Conservation (phyloP, 441 rosid genomes). For the Adansonia gregorii region DNA sequence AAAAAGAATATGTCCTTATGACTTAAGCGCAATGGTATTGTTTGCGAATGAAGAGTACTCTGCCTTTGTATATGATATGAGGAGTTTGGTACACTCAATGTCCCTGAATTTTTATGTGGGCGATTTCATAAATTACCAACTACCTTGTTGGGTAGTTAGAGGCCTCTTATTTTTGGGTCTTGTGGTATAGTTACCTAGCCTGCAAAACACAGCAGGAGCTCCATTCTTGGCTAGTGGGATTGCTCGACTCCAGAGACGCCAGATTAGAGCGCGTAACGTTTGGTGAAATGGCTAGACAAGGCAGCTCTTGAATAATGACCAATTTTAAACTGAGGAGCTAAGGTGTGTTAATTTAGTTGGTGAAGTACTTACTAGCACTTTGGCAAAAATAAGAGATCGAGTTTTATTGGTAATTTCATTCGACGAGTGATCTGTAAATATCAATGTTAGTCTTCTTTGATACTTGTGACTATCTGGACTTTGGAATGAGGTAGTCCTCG, state of each 20-base stretch:
- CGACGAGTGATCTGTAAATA: too few relatives aligned
- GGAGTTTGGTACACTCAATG: background rate
- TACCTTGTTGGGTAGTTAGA: background rate
- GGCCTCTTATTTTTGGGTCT: background rate
- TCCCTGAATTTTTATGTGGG: background rate
- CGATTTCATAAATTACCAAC: background rate
- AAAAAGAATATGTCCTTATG: background rate
- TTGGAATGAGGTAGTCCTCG: too few relatives aligned
- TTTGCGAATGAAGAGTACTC: background rate
- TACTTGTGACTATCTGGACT: too few relatives aligned
- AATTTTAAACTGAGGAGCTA: too few relatives aligned
- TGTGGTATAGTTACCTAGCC: background rate
- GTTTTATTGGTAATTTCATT: too few relatives aligned
- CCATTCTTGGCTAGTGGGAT: background rate
- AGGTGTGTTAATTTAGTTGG: too few relatives aligned
- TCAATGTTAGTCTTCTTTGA: too few relatives aligned
- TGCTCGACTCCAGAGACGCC: background rate
- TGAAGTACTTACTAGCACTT: too few relatives aligned
- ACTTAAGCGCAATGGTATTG: background rate
- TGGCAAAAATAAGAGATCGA: too few relatives aligned
- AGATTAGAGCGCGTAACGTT: background rate
- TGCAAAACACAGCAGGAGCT: background rate
- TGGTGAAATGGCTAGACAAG: background rate
- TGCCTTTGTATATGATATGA: background rate
- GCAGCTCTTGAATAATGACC: background rate